Evolutionary conservation across 345 rosid genomes (phyloP), one percentile per base, ranked within the genome.

Genomic region (Sisymbrium irio): DNA sequence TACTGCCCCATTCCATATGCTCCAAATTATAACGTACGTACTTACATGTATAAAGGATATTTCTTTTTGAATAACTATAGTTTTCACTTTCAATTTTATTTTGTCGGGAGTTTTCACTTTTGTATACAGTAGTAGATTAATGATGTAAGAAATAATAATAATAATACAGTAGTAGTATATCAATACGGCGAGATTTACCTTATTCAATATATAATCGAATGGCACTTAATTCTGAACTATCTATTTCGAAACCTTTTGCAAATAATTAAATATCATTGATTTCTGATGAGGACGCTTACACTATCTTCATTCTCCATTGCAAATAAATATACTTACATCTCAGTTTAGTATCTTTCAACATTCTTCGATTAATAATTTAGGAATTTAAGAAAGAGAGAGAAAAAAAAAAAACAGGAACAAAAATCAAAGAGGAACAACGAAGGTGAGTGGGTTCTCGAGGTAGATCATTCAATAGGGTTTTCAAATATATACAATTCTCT

Each of bases 371-470:
- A 60, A 49, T 54, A 41, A 56, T 45, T 27, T 65, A 46, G 9
- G 7, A 20, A 55, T 11, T 33, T 33, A 65, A 66, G 65, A 65
- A 17, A 44, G 42, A 44, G 72, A 57, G 72, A 46, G 9, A 20
- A 6, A 22, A 22, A 14, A 8, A 9, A 32, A 54, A 9, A 65
- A 49, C 14, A 40, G 51, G 73, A 58, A 40, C 78, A 66, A 74
- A 74, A 47, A 57, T 58, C 62, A 66, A 40, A 67, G 62, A 59
- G 54, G 25, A 59, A 74, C 73, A 74, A 66, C 40, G 73, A 75
- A 75, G 39, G 73, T 50, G 62, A 55, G 50, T 75, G 46, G 73
- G 44, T 41, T 74, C 67, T 67, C 73, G 78, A 67, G 73, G 67
- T 59, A 55, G 62, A 74, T 74, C 68, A 49, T 59, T 74, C 73